Base-by-base conservation (phyloP, 306 rosid genomes). In the Cucurbita pepo region DNA sequence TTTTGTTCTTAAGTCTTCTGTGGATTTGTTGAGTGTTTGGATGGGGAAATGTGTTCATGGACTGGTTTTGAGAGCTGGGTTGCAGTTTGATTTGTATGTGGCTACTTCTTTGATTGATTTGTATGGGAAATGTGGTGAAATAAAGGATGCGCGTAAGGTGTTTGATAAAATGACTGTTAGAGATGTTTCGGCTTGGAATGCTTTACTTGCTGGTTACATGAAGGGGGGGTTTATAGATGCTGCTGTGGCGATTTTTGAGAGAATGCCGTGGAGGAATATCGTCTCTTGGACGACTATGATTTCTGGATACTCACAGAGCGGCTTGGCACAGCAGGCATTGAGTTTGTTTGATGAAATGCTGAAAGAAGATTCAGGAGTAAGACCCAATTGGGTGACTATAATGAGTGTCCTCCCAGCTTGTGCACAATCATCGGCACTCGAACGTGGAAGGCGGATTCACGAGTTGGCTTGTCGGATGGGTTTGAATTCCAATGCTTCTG, bases 361-460 rank as follows among this genome's bases (percentile, higher is more conserved):
- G 48, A 71, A 47, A 45, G 66, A 90, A 78, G 76, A 67, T 82
- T 79, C 66, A 66, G 96, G 89, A 18, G 77, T 84, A 54, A 90
- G 86, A 30, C 89, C 91, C 7, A 96, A 93, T 77, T 88, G 86
- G 86, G 81, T 93, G 36, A 84, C 96, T 75, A 47, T 93, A 73
- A 72, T 90, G 30, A 77, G 94, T 34, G 92, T 85, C 70, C 74
- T 88, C 70, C 98, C 95, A 0, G 90, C 92, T 0, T 93, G 98
- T 79, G 88, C 92, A 0, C 89, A 88, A 61, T 90, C 88, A 50
- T 96, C 97, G 40, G 89, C 95, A 56, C 89, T 93, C 43, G 92
- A 90, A 79, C 84, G 83, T 52, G 97, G 98, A 76, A 90, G 86
- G 72, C 88, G 89, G 96, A 89, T 93, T 80, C 97, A 89, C 77